Percentiles rank a stretch among this genome's conserved stretches.
Evolutionary conservation across 106 monocot species (phyloP).

Genomic region (Hemerocallis citrina): DNA sequence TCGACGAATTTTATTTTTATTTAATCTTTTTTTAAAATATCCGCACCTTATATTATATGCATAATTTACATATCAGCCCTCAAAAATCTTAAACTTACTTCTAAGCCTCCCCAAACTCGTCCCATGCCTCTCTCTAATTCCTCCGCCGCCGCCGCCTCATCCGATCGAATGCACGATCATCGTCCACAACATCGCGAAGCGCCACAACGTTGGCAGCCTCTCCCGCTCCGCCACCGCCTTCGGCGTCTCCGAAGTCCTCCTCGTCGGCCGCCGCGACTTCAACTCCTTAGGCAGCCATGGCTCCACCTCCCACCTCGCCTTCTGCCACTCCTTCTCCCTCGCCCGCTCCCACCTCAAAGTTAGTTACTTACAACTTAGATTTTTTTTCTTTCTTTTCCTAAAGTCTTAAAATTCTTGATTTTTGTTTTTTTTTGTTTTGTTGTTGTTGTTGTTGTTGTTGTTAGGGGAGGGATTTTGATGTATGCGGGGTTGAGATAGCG

Average conservation of each 20-base stretch:
- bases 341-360: slow-evolving; percentile 68
- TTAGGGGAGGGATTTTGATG: slow-evolving; percentile 71
- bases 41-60: no score
- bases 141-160: neutral
- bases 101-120: no score
- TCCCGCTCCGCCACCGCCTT: slow-evolving; percentile 91
- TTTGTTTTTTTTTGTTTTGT: neutral
- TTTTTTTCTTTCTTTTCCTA: neutral
- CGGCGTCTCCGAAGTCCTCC: slow-evolving; percentile 80
- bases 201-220: slow-evolving; percentile 92
- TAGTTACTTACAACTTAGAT: no score
- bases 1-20: no score
- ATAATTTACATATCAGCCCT: no score
- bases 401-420: neutral
- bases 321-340: slow-evolving; percentile 78
- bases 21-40: no score
- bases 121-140: no score
- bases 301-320: slow-evolving; percentile 68
- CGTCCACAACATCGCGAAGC: slow-evolving; percentile 97
- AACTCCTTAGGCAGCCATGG: slow-evolving; percentile 98
- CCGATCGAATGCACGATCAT: slow-evolving; percentile 52
- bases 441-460: neutral
- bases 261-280: slow-evolving; percentile 96
- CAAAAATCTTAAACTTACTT: no score
- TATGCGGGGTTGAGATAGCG: slow-evolving; percentile 89